Percentiles rank a stretch among this genome's conserved stretches.
Evolutionary conservation across 177 flowering plant species (phyloP).

Genomic region (Vitis hybrid): DNA sequence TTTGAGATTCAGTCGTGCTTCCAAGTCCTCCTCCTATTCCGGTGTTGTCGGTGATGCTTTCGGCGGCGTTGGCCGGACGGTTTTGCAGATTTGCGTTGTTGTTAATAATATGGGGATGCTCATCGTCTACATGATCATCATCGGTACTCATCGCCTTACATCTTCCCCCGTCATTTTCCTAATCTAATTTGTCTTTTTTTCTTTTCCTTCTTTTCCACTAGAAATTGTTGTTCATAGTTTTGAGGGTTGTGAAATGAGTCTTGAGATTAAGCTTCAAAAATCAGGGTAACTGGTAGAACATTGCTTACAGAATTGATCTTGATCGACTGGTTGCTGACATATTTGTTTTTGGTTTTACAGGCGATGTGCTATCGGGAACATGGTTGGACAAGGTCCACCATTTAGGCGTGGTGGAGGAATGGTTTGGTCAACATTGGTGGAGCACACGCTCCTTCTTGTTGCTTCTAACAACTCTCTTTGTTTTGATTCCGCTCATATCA

Average conservation of each 20-base stretch:
- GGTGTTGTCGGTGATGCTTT: constrained; percentile 61
- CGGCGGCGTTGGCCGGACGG: constrained; percentile 47
- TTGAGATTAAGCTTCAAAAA: neutral
- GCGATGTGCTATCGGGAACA: constrained; percentile 85
- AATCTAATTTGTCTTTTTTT: neutral
- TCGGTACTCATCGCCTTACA: constrained; percentile 39
- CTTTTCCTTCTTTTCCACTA: neutral
- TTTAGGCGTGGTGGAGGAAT: constrained; percentile 70
- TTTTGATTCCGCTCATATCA: constrained; percentile 65
- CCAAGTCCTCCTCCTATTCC: constrained; percentile 53
- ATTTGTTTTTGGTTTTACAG: constrained; percentile 27
- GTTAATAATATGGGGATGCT: constrained; percentile 75
- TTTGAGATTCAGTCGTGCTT: constrained; percentile 52
- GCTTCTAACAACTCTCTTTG: constrained; percentile 54
- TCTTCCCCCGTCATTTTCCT: neutral
- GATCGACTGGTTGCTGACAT: neutral
- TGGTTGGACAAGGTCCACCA: constrained; percentile 57
- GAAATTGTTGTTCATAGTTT: neutral
- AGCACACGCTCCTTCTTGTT: constrained; percentile 55
- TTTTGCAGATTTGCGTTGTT: constrained; percentile 61
- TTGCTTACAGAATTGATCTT: no score
- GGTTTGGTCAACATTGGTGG: constrained; percentile 88
- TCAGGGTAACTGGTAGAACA: no score
- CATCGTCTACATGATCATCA: constrained; percentile 88
- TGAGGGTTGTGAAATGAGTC: neutral